A percentile compares a stretch with the other conserved stretches of the same genome.
Evolutionary conservation across 129 eudicot genomes (phyloP).

Genomic region (Chrysanthemum lavandulifolium): DNA sequence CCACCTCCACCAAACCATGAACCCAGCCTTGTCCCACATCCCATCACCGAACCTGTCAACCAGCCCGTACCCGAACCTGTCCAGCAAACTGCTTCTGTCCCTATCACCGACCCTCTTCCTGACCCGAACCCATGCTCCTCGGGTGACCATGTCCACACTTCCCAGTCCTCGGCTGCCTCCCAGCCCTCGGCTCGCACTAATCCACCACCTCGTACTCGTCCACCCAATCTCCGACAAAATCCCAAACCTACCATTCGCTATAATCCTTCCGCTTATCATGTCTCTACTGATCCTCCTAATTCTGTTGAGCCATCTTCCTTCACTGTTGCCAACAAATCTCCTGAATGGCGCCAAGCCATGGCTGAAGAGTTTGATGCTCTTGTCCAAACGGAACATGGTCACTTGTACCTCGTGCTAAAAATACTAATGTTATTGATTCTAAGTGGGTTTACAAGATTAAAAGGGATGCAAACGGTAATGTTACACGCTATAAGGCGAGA

Average conservation of each 20-base stretch:
- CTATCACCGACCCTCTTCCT: neutral
- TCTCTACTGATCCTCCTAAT: neutral
- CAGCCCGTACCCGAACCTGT: neutral
- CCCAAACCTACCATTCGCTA: conserved; percentile 1
- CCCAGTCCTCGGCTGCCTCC: neutral
- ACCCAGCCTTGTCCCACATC: neutral
- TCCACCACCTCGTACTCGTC: conserved; percentile 1
- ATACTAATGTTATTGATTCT: neutral
- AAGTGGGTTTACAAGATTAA: conserved; percentile 1
- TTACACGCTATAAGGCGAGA: neutral
- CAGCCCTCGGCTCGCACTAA: neutral
- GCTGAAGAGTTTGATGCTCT: no score
- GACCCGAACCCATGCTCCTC: neutral
- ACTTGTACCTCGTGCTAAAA: neutral
- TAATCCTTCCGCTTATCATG: conserved; percentile 1
- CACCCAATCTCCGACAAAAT: neutral
- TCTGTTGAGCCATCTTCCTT: conserved; percentile 10
- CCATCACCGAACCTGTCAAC: neutral
- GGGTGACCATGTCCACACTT: neutral
- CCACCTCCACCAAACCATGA: conserved; percentile 9
- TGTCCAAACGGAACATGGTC: neutral
- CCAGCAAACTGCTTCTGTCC: neutral
- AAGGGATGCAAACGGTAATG: neutral
- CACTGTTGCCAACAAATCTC: neutral
- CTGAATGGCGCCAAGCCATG: conserved; percentile 5